Evolutionary conservation across 2,329 filamentous ascomycete species (phyloP).

Genomic region (Fusarium phyllophilum): DNA sequence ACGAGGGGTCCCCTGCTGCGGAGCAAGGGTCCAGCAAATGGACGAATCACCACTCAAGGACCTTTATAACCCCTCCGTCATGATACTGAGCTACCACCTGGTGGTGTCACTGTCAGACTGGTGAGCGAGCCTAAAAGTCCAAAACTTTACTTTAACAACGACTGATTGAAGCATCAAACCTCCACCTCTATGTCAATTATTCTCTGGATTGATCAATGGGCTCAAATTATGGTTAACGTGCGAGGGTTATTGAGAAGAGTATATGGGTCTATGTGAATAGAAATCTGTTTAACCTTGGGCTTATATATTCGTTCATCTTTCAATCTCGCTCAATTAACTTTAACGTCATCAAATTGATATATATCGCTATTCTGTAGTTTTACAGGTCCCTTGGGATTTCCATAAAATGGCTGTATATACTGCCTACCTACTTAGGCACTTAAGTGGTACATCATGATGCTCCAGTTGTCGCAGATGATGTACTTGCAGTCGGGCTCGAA

Average conservation of each 20-base stretch:
- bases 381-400: neutral
- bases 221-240: neutral
- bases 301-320: neutral
- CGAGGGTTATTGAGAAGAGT: neutral
- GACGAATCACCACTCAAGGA: constrained; percentile 15
- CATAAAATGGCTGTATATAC: too few species aligned
- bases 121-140: neutral
- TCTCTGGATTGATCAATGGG: neutral
- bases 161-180: neutral
- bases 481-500: neutral
- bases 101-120: constrained; percentile 12
- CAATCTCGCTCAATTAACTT: neutral
- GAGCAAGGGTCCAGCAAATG: constrained; percentile 19
- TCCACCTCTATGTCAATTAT: neutral
- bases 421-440: neutral
- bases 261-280: neutral
- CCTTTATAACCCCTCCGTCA: constrained; percentile 21
- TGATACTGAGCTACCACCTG: constrained; percentile 20
- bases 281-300: neutral
- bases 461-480: constrained; percentile 1
- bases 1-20: constrained; percentile 12
- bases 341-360: neutral
- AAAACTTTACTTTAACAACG: neutral
- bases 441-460: neutral
- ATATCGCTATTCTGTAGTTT: neutral